Base-by-base conservation (phyloP, 805 yeast genomes). In the Zygoascus ofunaensis region DNA sequence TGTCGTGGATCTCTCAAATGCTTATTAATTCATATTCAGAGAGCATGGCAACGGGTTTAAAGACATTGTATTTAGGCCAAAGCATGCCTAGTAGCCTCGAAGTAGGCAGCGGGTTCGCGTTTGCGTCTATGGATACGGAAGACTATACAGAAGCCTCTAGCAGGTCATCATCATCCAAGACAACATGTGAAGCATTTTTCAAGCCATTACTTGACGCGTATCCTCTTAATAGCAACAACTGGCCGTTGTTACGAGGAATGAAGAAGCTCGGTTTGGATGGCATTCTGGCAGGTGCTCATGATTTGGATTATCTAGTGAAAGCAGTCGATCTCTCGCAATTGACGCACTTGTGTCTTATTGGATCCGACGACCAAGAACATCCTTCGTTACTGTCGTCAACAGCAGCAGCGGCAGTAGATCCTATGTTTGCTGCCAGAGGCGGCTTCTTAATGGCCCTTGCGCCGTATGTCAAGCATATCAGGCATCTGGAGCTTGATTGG, bases 61-160 rank as follows among this genome's bases (percentile, higher is more conserved):
- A 50, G 43, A 51, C 52, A 12, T 23, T 58, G 4, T 41, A 45
- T 39, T 47, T 58, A 12, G 45, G 52, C 18, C 47, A 58, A 26
- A 51, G 44, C 22, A 42, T 57, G 15, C 51, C 51, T 40, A 37
- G 42, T 12, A 50, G 54, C 43, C 42, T 24, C 4, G 23, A 37
- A 32, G 53, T 56, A 3, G 62, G 62, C 20, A 57, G 60, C 15
- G 50, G 60, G 35, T 58, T 52, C 37, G 51, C 57, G 12, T 58
- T 58, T 47, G 53, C 42, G 42, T 53, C 45, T 48, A 50, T 46
- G 51, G 32, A 26, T 24, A 37, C n/a, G 14, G 41, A 37, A 12
- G 22, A 37, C 33, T 37, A 37, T 17, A n/a, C 23, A 18, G 23
- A 23, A 15, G 24, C n/a, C 12, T 14, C 20, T 15, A 20, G 30